Conservation (phyloP, 768 basidiomycete genomes). For the Stropharia rugosoannulata region DNA sequence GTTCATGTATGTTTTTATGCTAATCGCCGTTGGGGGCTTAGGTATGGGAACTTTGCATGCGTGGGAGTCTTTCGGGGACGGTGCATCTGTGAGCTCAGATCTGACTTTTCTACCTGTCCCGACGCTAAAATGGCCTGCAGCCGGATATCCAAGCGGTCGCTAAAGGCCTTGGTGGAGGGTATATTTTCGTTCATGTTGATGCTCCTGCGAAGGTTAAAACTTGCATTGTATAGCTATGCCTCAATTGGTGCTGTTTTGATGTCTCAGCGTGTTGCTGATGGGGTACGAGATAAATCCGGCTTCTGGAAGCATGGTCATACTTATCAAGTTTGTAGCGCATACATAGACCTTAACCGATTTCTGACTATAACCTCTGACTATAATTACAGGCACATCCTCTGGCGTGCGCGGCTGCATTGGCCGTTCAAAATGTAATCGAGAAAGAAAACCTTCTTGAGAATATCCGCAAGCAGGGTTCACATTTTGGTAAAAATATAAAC, state of each 20-base stretch:
- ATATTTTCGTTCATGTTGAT: conserved; percentile 15
- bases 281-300: conserved; percentile 66
- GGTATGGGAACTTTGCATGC: conserved; percentile 87
- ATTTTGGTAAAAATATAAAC: conserved; percentile 40
- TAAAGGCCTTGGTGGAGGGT: conserved; percentile 91
- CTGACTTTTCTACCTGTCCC: not conserved
- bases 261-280: conserved; percentile 67
- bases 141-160: conserved; percentile 90
- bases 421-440: conserved; percentile 73
- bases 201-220: not conserved
- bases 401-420: conserved; percentile 76
- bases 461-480: conserved; percentile 55
- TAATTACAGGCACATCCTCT: conserved; percentile 62
- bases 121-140: conserved; percentile 21
- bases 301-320: conserved; percentile 86
- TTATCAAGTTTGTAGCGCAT: conserved; percentile 55
- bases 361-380: not conserved
- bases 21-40: conserved; percentile 22
- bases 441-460: conserved; percentile 71
- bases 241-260: conserved; percentile 83
- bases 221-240: conserved; percentile 54
- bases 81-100: conserved; percentile 41
- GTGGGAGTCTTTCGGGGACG: conserved; percentile 84
- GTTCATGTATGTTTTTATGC: not conserved
- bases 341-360: not conserved